These are phyloP conservation scores for Cordyceps militaris DNA, from an alignment of 2,329 filamentous ascomycete species.

Conservation along the genomic window DNA sequence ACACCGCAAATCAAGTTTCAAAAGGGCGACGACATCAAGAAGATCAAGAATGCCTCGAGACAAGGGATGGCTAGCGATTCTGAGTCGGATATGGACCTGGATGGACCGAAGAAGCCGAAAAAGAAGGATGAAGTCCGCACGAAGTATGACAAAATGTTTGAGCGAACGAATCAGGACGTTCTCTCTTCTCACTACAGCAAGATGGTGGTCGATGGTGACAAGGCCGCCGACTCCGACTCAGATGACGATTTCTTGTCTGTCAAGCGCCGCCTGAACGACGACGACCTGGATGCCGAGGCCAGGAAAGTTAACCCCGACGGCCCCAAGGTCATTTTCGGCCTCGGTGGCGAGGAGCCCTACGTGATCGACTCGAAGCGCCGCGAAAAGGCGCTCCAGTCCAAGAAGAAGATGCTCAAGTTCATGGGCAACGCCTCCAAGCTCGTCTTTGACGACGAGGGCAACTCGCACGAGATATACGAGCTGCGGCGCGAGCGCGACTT, in stretches of 20 bases:
- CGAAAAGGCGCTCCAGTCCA: constrained; percentile 90
- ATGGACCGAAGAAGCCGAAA: constrained; percentile 30
- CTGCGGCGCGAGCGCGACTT: constrained; percentile 82
- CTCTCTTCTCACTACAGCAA: constrained; percentile 90
- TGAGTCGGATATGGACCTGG: constrained; percentile 48
- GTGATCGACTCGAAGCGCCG: constrained; percentile 90
- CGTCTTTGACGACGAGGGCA: constrained; percentile 87
- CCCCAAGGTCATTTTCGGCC: constrained; percentile 56
- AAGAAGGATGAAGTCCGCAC: constrained; percentile 66
- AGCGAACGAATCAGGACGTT: constrained; percentile 91
- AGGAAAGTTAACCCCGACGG: constrained; percentile 35
- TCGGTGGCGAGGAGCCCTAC: constrained; percentile 65
- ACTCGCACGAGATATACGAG: constrained; percentile 78
- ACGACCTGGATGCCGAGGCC: constrained; percentile 50
- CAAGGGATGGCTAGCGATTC: constrained; percentile 58
- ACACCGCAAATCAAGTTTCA: constrained; percentile 89
- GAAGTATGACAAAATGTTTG: constrained; percentile 97
- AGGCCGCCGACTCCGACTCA: constrained; percentile 49
- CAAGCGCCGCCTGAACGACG: constrained; percentile 75
- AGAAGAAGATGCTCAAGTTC: constrained; percentile 88
- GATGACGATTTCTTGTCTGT: constrained; percentile 81
- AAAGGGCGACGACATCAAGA: constrained; percentile 82
- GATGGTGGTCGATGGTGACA: constrained; percentile 54
- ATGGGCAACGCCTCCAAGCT: constrained; percentile 81
- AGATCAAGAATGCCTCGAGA: constrained; percentile 77